Percentiles rank a stretch among this genome's conserved stretches.
Conservation (phyloP, 441 rosid genomes). For the Euphorbia corollata region DNA sequence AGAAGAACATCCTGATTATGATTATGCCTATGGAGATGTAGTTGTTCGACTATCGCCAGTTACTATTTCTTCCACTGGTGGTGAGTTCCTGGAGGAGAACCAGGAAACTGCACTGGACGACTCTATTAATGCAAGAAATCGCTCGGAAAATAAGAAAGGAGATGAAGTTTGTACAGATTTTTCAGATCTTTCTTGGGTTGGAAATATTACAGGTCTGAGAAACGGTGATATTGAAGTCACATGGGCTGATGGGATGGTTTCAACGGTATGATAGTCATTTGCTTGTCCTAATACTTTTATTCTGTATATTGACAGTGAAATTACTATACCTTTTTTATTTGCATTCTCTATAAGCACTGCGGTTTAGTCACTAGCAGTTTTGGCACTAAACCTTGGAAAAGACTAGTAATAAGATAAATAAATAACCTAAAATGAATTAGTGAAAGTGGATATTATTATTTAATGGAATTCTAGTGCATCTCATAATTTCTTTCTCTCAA, state of each 20-base stretch:
- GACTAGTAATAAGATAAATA: background rate
- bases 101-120: constrained; percentile 29
- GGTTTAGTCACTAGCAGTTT: background rate
- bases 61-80: constrained; percentile 32
- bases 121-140: constrained; percentile 26
- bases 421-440: background rate
- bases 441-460: background rate
- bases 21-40: constrained; percentile 89
- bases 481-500: background rate
- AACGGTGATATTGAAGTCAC: constrained; percentile 95
- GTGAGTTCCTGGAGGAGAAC: constrained; percentile 29
- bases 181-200: constrained; percentile 88
- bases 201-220: constrained; percentile 80
- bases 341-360: background rate
- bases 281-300: constrained; percentile 6
- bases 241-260: constrained; percentile 94
- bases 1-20: constrained; percentile 94
- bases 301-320: background rate
- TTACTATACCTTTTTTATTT: background rate
- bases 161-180: constrained; percentile 35
- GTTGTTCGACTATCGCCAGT: constrained; percentile 79
- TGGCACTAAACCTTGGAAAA: no score
- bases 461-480: background rate
- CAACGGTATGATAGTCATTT: constrained; percentile 47
- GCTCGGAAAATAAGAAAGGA: constrained; percentile 29